Conservation (phyloP, 192 early-diverging fungal species). For the Coemansia sp. region DNA sequence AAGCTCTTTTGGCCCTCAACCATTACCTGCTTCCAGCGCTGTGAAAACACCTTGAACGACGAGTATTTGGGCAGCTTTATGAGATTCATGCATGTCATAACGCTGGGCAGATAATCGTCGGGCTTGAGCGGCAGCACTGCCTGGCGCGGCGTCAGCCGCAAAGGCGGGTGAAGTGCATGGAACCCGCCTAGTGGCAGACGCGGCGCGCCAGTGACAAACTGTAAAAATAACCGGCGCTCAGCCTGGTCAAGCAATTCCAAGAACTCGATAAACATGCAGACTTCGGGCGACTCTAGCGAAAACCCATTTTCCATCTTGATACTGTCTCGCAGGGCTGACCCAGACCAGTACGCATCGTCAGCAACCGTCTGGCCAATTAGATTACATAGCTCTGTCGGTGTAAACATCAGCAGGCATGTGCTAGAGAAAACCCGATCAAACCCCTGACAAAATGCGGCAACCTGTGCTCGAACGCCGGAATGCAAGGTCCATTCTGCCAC, state of each 20-base stretch:
- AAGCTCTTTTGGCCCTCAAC: slow-evolving; percentile 84
- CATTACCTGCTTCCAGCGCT: slow-evolving; percentile 69
- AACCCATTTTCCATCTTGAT: slow-evolving; percentile 90
- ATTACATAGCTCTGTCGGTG: slow-evolving; percentile 66
- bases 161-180: slow-evolving; percentile 71
- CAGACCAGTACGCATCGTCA: slow-evolving; percentile 73
- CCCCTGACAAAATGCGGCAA: slow-evolving; percentile 76
- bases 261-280: slow-evolving; percentile 66
- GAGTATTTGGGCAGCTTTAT: slow-evolving; percentile 90
- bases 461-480: slow-evolving; percentile 65
- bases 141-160: slow-evolving; percentile 85
- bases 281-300: slow-evolving; percentile 63
- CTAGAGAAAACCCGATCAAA: slow-evolving; percentile 81
- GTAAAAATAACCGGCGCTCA: slow-evolving; percentile 75
- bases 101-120: slow-evolving; percentile 85
- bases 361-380: slow-evolving; percentile 65
- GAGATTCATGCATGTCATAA: slow-evolving; percentile 97
- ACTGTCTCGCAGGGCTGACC: slow-evolving; percentile 61
- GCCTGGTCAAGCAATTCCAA: slow-evolving; percentile 63
- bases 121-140: slow-evolving; percentile 61
- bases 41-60: slow-evolving; percentile 59
- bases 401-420: slow-evolving; percentile 67
- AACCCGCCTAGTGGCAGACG: slow-evolving; percentile 91
- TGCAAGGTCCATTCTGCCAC: slow-evolving; percentile 67
- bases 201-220: slow-evolving; percentile 88